Percentiles rank a stretch among this genome's conserved stretches.
phyloP scores from a whole-genome alignment of 2,329 filamentous ascomycete species.

The Sordariomycetes sp. region DNA sequence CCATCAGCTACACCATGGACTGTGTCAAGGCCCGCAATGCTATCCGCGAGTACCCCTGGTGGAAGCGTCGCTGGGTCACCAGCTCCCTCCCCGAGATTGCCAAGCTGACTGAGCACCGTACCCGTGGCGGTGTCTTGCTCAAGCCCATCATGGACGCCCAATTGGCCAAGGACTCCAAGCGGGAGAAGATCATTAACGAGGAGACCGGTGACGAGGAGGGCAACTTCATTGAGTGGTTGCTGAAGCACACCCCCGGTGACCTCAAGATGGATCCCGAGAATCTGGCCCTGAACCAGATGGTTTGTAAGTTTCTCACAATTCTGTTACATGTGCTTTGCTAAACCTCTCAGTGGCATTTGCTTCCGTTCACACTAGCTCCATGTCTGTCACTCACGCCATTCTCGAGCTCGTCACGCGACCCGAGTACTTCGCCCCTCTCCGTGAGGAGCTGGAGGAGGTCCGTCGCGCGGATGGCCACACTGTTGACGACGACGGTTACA shows the following conservation, averaged over 20 bases:
- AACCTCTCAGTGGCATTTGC: too few species aligned
- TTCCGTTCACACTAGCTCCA: neutral
- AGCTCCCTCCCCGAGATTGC: neutral
- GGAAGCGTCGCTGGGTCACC: neutral
- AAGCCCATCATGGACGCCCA: neutral
- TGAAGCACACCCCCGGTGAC: neutral
- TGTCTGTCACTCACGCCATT: neutral
- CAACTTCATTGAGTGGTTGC: conserved; percentile 1
- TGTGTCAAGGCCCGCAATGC: neutral
- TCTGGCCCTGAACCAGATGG: conserved; percentile 1
- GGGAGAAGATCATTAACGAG: neutral
- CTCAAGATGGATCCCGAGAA: neutral
- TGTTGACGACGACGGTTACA: conserved; percentile 19
- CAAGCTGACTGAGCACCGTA: neutral
- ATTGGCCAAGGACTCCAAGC: neutral
- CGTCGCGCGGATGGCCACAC: neutral
- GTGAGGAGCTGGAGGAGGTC: neutral
- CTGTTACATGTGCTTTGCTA: too few species aligned
- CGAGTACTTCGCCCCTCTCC: neutral
- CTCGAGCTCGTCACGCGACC: neutral
- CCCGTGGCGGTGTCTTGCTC: neutral
- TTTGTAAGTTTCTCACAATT: too few species aligned
- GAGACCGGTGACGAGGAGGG: neutral
- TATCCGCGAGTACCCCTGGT: neutral
- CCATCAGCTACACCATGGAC: neutral